A percentile compares a stretch with the other conserved stretches of the same genome.
These are phyloP conservation scores for Aspergillus conjunctus DNA, from an alignment of 495 filamentous ascomycete species.

Conservation along the genomic window DNA sequence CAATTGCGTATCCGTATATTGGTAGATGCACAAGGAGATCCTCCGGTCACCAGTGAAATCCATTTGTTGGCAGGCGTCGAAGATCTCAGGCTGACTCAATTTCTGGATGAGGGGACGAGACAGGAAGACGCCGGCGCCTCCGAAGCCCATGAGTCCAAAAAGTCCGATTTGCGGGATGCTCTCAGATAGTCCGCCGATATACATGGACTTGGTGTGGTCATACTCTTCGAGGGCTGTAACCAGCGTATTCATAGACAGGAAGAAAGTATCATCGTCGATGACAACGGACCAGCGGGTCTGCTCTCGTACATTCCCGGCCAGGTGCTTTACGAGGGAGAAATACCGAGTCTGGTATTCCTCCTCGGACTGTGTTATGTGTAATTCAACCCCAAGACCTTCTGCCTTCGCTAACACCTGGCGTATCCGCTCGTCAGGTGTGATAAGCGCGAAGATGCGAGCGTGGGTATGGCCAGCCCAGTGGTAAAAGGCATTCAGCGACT, in stretches of 20 bases:
- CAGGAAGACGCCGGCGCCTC: constrained; percentile 63
- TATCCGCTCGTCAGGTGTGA: constrained; percentile 48
- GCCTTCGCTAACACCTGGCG: constrained; percentile 40
- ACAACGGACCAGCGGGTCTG: constrained; percentile 61
- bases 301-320: constrained; percentile 49
- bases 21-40: constrained; percentile 55
- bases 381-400: constrained; percentile 49
- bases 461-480: constrained; percentile 64
- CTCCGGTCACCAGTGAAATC: constrained; percentile 49
- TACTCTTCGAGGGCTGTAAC: constrained; percentile 47
- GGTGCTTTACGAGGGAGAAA: constrained; percentile 57
- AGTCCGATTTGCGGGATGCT: constrained; percentile 50
- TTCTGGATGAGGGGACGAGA: constrained; percentile 50
- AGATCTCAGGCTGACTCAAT: constrained; percentile 38
- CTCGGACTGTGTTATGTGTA: constrained; percentile 52
- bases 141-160: constrained; percentile 58
- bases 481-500: constrained; percentile 56
- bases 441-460: constrained; percentile 57
- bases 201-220: constrained; percentile 49
- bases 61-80: constrained; percentile 42
- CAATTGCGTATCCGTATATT: constrained; percentile 51
- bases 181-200: constrained; percentile 61
- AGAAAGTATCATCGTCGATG: constrained; percentile 73
- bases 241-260: constrained; percentile 55
- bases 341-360: constrained; percentile 58